Conservation (phyloP, 345 rosid species). For the Turnera subulata region DNA sequence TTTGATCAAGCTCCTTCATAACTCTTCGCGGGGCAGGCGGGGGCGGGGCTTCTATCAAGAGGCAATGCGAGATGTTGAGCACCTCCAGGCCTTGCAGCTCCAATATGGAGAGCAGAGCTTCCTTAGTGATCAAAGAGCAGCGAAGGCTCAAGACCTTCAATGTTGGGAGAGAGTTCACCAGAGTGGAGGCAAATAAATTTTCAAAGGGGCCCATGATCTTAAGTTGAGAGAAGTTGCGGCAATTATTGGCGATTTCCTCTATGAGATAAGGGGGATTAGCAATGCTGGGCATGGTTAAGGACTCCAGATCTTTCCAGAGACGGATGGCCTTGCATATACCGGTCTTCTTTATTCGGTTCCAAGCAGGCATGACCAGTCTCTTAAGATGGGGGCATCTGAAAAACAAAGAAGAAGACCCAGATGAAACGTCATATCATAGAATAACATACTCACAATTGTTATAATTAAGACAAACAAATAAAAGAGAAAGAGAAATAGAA, state of each 20-base stretch:
- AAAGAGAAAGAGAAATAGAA: background rate
- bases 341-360: slow-evolving; percentile 72
- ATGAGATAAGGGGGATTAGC: slow-evolving; percentile 53
- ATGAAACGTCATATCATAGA: too few relatives aligned
- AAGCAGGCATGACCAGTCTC: slow-evolving; percentile 75
- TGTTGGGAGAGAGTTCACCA: slow-evolving; percentile 40
- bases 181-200: slow-evolving; percentile 40
- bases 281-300: slow-evolving; percentile 89
- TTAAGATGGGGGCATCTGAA: slow-evolving; percentile 62
- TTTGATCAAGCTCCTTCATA: slow-evolving; percentile 42
- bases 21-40: slow-evolving; percentile 39
- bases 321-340: slow-evolving; percentile 71
- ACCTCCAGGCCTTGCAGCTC: slow-evolving; percentile 60
- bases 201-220: slow-evolving; percentile 84
- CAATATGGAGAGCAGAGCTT: slow-evolving; percentile 54
- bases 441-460: too few relatives aligned
- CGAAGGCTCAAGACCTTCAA: slow-evolving; percentile 65
- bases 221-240: slow-evolving; percentile 57
- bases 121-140: slow-evolving; percentile 51
- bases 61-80: slow-evolving; percentile 78
- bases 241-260: slow-evolving; percentile 64
- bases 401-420: too few relatives aligned
- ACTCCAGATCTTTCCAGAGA: slow-evolving; percentile 71
- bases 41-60: slow-evolving; percentile 41
- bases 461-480: background rate